Conservation (phyloP, 2,329 filamentous ascomycete species). For the Fusarium continuum region DNA sequence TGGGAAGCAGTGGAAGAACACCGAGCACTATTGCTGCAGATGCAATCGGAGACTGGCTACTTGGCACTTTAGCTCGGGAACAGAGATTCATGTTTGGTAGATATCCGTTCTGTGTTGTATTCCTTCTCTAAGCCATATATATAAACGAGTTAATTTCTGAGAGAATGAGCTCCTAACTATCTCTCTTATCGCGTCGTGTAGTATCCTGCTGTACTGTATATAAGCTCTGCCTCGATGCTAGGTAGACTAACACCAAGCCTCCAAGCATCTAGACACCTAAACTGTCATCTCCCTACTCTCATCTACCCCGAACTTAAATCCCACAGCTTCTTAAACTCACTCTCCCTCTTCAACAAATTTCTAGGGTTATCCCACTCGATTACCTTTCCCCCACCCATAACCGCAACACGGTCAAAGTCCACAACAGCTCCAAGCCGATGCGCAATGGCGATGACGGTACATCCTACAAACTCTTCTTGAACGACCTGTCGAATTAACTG, state of each 20-base stretch:
- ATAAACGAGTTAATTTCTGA: not conserved
- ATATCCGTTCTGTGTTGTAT: not conserved
- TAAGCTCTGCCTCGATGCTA: no score
- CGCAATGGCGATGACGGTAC: conserved; percentile 62
- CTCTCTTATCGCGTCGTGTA: no score
- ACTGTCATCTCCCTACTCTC: no score
- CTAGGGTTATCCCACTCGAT: conserved; percentile 24
- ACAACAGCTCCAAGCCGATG: conserved; percentile 41
- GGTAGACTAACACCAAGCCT: no score
- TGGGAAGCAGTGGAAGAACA: conserved; percentile 35
- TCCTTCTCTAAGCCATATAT: not conserved
- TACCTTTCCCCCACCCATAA: conserved; percentile 14
- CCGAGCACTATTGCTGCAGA: conserved; percentile 40
- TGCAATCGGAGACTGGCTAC: conserved; percentile 37
- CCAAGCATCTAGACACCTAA: no score
- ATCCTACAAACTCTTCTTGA: conserved; percentile 46
- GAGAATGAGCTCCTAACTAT: not conserved
- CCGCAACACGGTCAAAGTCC: conserved; percentile 19
- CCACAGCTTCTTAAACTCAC: conserved; percentile 24
- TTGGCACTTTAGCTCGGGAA: conserved; percentile 36
- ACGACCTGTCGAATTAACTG: conserved; percentile 48
- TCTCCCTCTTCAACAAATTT: conserved; percentile 11
- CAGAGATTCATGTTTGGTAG: conserved; percentile 39
- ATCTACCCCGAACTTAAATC: conserved; percentile 12
- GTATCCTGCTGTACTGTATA: no score